Conservation (phyloP, 805 yeast species). For the Metschnikowia koreensis region DNA sequence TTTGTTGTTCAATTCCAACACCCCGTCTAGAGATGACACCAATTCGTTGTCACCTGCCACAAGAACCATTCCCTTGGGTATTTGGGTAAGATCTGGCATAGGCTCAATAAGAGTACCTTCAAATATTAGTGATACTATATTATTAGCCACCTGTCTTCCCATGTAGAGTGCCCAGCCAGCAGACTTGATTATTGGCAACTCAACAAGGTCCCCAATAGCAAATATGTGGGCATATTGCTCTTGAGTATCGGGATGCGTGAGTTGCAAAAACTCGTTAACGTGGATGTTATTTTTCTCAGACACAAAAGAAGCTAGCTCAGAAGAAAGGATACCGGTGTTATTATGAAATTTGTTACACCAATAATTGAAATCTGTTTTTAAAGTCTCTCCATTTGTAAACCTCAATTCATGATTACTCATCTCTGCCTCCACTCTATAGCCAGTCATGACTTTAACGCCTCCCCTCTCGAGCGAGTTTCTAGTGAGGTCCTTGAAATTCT, state of each 20-base stretch:
- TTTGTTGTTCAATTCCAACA: constrained; percentile 31
- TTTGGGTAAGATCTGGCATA: constrained; percentile 29
- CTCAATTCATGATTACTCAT: constrained; percentile 23
- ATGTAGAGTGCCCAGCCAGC: constrained; percentile 47
- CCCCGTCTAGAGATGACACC: constrained; percentile 36
- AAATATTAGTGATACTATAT: constrained; percentile 28
- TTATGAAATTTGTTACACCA: constrained; percentile 38
- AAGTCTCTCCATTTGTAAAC: constrained; percentile 27
- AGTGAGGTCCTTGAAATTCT: constrained; percentile 28
- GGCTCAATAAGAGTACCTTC: constrained; percentile 33
- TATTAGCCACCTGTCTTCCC: constrained; percentile 41
- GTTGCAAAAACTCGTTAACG: constrained; percentile 39
- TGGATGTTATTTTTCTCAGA: constrained; percentile 28
- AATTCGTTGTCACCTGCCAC: constrained; percentile 40
- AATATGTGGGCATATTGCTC: constrained; percentile 27
- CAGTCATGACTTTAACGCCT: constrained; percentile 29
- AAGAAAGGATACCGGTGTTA: constrained; percentile 29
- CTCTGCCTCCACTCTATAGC: constrained; percentile 29
- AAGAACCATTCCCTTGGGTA: constrained; percentile 43
- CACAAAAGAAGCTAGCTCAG: constrained; percentile 24
- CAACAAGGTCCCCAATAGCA: constrained; percentile 40
- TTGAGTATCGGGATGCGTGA: constrained; percentile 18
- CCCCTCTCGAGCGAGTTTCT: constrained; percentile 26
- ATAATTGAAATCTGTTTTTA: constrained; percentile 30
- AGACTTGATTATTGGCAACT: constrained; percentile 39